These are phyloP conservation scores for Pleurotus citrinopileatus DNA, from an alignment of 768 basidiomycete genomes.

Conservation along the genomic window DNA sequence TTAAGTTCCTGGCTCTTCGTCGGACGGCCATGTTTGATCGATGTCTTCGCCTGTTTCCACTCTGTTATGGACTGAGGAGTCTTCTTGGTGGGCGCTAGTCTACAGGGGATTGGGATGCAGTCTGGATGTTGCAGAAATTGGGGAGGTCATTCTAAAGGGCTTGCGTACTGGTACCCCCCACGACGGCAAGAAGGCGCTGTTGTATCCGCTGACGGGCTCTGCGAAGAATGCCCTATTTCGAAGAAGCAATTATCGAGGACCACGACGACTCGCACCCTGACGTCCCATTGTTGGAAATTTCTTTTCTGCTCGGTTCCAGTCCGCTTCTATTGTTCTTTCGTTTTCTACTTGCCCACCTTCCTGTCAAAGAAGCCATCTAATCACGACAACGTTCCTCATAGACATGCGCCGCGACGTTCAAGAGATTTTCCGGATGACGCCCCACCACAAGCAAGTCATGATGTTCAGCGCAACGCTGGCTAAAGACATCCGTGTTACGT, in stretches of 20 bases:
- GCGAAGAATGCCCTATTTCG: constrained; percentile 29
- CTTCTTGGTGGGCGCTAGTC: constrained; percentile 33
- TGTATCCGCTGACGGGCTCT: constrained; percentile 10
- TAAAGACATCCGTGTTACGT: constrained; percentile 95
- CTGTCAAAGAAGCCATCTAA: constrained; percentile 59
- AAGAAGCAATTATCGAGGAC: constrained; percentile 33
- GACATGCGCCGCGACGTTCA: constrained; percentile 99
- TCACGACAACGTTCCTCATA: constrained; percentile 66
- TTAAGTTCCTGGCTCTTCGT: constrained; percentile 46
- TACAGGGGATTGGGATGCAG: constrained; percentile 33
- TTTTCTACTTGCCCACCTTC: constrained; percentile 48
- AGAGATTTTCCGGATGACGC: constrained; percentile 98
- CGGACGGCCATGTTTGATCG: constrained; percentile 35
- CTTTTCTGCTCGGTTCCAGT: constrained; percentile 27
- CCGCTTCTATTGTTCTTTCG: constrained; percentile 42
- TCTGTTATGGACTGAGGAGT: constrained; percentile 12
- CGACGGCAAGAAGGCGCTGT: constrained; percentile 16
- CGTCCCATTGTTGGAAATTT: constrained; percentile 20
- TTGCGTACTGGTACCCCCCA: constrained; percentile 1
- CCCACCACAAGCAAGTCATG: constrained; percentile 99
- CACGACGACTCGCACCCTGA: constrained; percentile 20
- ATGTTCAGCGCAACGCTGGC: constrained; percentile 99
- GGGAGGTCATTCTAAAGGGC: constrained; percentile 11
- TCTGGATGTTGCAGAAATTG: constrained; percentile 30
- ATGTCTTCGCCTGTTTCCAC: constrained; percentile 31